Percentiles rank a stretch among this genome's conserved stretches.
Conservation (phyloP, 2,329 filamentous ascomycete species). For the Diaporthe batatas region DNA sequence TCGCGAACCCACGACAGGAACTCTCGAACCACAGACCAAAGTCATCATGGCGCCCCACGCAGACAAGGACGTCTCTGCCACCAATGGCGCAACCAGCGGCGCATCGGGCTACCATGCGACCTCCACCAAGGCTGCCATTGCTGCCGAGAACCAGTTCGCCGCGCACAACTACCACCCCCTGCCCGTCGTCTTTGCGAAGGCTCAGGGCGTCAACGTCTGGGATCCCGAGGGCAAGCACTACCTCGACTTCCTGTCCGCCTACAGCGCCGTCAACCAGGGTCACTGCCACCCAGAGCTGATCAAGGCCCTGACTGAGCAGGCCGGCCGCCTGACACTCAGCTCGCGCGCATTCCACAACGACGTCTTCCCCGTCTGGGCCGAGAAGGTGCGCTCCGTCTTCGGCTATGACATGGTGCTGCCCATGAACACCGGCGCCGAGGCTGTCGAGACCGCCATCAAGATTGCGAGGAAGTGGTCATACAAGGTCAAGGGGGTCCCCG, state of each 20-base stretch:
- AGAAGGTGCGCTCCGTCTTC: constrained; percentile 90
- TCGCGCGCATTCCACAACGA: constrained; percentile 98
- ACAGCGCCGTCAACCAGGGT: constrained; percentile 97
- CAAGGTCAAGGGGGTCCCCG: constrained; percentile 91
- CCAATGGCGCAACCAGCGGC: constrained; percentile 51
- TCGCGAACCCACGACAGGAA: neutral
- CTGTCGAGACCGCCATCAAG: constrained; percentile 96
- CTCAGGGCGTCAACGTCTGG: constrained; percentile 91
- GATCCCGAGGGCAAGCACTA: constrained; percentile 97
- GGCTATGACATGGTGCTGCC: constrained; percentile 98
- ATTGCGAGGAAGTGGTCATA: constrained; percentile 98
- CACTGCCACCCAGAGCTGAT: constrained; percentile 98
- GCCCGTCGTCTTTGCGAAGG: constrained; percentile 91
- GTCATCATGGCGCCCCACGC: constrained; percentile 72
- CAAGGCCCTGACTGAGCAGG: constrained; percentile 90
- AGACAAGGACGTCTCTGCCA: constrained; percentile 54
- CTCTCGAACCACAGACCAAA: constrained; percentile 42
- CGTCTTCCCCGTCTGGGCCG: constrained; percentile 95
- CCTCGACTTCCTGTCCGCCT: constrained; percentile 97
- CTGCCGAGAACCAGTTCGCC: constrained; percentile 84
- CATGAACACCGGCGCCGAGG: constrained; percentile 98
- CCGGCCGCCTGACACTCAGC: constrained; percentile 88
- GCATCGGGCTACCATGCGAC: constrained; percentile 75
- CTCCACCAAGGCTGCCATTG: constrained; percentile 84
- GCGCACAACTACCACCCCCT: constrained; percentile 99